A percentile compares a stretch with the other conserved stretches of the same genome.
These are phyloP conservation scores for Boletus vermiculosoides DNA, from an alignment of 768 basidiomycete species.

Conservation along the genomic window DNA sequence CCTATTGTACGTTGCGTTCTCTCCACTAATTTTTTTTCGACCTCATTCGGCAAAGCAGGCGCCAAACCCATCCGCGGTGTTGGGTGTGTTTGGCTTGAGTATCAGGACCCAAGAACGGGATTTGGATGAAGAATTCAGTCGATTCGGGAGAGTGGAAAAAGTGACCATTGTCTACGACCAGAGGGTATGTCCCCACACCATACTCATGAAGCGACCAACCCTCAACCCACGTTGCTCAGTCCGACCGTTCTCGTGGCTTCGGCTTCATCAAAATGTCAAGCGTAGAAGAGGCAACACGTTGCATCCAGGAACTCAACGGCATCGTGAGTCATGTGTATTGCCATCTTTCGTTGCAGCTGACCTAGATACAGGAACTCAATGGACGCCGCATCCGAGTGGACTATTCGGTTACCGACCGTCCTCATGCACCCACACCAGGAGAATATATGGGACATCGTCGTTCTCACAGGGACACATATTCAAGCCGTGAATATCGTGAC, in stretches of 20 bases:
- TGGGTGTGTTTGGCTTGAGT: conserved; percentile 98
- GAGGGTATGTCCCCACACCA: conserved; percentile 53
- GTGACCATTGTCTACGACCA: conserved; percentile 97
- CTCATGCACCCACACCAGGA: conserved; percentile 95
- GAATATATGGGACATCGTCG: conserved; percentile 96
- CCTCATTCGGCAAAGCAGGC: conserved; percentile 60
- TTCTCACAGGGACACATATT: conserved; percentile 45
- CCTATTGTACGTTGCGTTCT: conserved; percentile 56
- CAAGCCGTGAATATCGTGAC: conserved; percentile 45
- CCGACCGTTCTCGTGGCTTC: conserved; percentile 95
- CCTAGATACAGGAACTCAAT: conserved; percentile 70
- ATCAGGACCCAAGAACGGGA: conserved; percentile 94
- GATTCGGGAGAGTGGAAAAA: conserved; percentile 89
- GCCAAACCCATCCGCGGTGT: conserved; percentile 81
- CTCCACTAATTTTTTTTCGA: conserved; percentile 10
- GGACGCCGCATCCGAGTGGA: conserved; percentile 96
- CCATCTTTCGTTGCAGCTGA: conserved; percentile 7
- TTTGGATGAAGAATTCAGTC: conserved; percentile 89
- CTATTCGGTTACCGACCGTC: conserved; percentile 90
- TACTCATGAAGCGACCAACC: conserved; percentile 7
- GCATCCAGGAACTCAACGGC: conserved; percentile 90
- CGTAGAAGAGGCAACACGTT: conserved; percentile 84
- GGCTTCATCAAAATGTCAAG: conserved; percentile 94
- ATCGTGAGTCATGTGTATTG: conserved; percentile 52
- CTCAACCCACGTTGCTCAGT: conserved; percentile 44